Base-by-base conservation (phyloP, 176 grass and related monocot species). In the Hordeum marinum region DNA sequence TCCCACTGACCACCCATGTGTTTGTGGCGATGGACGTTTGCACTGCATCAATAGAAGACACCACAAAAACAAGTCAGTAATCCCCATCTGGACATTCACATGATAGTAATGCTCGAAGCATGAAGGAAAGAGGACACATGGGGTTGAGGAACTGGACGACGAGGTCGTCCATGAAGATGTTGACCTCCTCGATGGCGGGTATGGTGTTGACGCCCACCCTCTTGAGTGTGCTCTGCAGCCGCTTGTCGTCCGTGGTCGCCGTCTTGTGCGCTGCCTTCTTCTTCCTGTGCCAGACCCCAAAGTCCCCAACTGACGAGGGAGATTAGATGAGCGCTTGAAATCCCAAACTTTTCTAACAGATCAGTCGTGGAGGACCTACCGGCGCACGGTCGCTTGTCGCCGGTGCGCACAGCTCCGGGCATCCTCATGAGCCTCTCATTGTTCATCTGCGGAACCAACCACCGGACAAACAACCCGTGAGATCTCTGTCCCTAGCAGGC, bases 181-280 rank as follows among this genome's bases (percentile, higher is more conserved):
- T 98, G 25, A 98, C 96, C 89, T 98, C 96, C 92, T 98, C 96
- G 67, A 98, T 98, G 45, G 93, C 96, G 2, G 96, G 93, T 55
- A 98, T 98, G 61, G 96, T 76, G 80, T 95, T 98, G 78, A 98
- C 96, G 11, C 96, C 96, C 68, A 98, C 87, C 92, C 96, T 98
- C 88, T 95, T 98, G 73, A 95, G 85, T 70, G 93, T 98, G 89
- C 91, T 94, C 89, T 98, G 96, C 29, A 98, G 93, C 85, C 86
- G 90, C 83, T 98, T 98, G 81, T 98, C 96, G 50, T 98, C 96
- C 8, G 96, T 95, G 2, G 89, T 94, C 3, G 83, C 75, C 55
- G 93, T 95, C 88, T 98, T 98, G 78, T 98, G 96, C 76, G 95
- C 86, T 23, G 93, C 87, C 89, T 98, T 98, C 96, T 98, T 98